Evolutionary conservation across 805 yeast species (phyloP).

Genomic region (Wickerhamiella australiensis): DNA sequence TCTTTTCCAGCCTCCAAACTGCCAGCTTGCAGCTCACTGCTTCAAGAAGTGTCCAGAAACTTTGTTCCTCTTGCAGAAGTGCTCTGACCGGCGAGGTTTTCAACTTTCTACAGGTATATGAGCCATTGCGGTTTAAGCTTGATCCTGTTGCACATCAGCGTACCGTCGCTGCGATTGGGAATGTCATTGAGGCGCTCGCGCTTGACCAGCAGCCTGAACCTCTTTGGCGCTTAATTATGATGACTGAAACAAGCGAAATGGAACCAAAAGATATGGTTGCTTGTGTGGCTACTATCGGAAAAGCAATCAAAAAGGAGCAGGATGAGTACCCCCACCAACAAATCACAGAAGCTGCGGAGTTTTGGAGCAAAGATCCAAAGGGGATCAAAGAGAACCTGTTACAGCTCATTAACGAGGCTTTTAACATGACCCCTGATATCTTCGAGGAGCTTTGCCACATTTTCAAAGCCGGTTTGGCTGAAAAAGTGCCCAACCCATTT

Average conservation of each 20-base stretch:
- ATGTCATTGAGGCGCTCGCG: slow-evolving; percentile 24
- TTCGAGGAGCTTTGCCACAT: slow-evolving; percentile 55
- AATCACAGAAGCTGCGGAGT: slow-evolving; percentile 26
- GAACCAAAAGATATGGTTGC: slow-evolving; percentile 39
- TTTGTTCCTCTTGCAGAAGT: slow-evolving; percentile 28
- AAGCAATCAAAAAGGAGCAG: slow-evolving; percentile 50
- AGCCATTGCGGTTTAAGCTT: slow-evolving; percentile 18
- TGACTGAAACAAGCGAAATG: slow-evolving; percentile 13
- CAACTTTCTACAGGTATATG: slow-evolving; percentile 25
- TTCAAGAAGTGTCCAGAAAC: slow-evolving; percentile 45
- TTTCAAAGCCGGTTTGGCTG: slow-evolving; percentile 52
- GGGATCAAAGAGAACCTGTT: slow-evolving; percentile 34
- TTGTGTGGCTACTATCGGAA: slow-evolving; percentile 60
- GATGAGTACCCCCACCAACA: slow-evolving; percentile 33
- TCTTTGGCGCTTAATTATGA: slow-evolving; percentile 15
- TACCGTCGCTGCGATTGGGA: slow-evolving; percentile 27
- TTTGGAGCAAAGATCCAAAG: slow-evolving; percentile 25
- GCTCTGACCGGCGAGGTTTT: slow-evolving; percentile 21
- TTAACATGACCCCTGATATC: slow-evolving; percentile 35
- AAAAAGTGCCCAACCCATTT: slow-evolving; percentile 54
- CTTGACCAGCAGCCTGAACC: slow-evolving; percentile 26
- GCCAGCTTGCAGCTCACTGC: slow-evolving; percentile 30
- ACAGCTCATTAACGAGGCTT: slow-evolving; percentile 30
- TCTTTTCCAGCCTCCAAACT: slow-evolving; percentile 34
- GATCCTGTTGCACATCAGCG: slow-evolving; percentile 24